Conservation (phyloP, 2,329 filamentous ascomycete species). For the Fusarium dlaminii region DNA sequence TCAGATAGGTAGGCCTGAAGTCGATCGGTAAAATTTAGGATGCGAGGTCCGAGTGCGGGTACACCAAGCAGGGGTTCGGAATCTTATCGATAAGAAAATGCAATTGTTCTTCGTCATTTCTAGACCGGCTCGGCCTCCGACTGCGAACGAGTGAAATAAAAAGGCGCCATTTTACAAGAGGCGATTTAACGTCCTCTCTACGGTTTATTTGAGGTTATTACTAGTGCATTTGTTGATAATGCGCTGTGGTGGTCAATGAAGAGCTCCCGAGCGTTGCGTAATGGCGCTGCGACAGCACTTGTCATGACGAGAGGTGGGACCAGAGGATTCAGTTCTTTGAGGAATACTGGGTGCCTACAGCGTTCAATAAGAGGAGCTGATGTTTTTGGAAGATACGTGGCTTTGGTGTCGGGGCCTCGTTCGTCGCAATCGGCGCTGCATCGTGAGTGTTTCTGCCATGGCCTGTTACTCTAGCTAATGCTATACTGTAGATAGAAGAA, state of each 20-base stretch:
- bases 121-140: constrained; percentile 9
- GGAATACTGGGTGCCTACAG: not conserved
- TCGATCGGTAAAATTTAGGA: constrained; percentile 44
- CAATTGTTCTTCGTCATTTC: constrained; percentile 28
- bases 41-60: constrained; percentile 30
- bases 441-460: constrained; percentile 20
- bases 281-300: constrained; percentile 31
- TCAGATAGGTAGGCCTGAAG: constrained; percentile 14
- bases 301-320: constrained; percentile 20
- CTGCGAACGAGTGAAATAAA: constrained; percentile 8
- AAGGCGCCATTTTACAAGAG: not conserved
- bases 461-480: constrained; percentile 8
- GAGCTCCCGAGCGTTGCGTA: constrained; percentile 35
- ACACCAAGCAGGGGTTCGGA: constrained; percentile 10
- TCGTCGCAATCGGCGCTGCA: not conserved
- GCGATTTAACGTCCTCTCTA: not conserved
- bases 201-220: not conserved
- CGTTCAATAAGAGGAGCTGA: not conserved
- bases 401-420: not conserved
- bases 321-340: constrained; percentile 32
- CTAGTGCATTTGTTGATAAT: constrained; percentile 15
- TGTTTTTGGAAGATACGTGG: not conserved
- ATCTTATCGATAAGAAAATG: constrained; percentile 44
- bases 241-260: constrained; percentile 38
- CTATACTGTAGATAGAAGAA: constrained; percentile 20